These are phyloP conservation scores for Magnaporthales sp. DNA, from an alignment of 2,329 filamentous ascomycete genomes.

Conservation along the genomic window DNA sequence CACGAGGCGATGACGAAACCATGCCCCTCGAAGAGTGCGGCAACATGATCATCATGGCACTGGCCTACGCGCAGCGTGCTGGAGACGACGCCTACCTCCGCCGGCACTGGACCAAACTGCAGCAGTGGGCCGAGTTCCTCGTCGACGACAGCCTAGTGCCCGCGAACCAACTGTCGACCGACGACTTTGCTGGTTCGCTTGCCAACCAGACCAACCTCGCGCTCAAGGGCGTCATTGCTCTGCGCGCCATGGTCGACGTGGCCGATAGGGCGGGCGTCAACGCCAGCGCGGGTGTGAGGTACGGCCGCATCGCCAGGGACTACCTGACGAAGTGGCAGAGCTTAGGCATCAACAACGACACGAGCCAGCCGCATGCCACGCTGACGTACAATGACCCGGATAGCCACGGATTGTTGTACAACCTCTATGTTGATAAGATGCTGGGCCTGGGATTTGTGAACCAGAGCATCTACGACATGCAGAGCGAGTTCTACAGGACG, in stretches of 20 bases:
- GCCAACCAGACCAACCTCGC: slow-evolving; percentile 68
- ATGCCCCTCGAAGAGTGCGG: slow-evolving; percentile 69
- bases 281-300: slow-evolving; percentile 26
- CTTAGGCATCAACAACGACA: slow-evolving; percentile 59
- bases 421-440: slow-evolving; percentile 70
- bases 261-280: slow-evolving; percentile 51
- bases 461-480: slow-evolving; percentile 64
- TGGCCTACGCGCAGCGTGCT: slow-evolving; percentile 47
- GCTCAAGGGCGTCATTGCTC: slow-evolving; percentile 70
- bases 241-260: slow-evolving; percentile 55
- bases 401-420: slow-evolving; percentile 59
- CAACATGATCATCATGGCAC: slow-evolving; percentile 63
- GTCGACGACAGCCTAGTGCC: slow-evolving; percentile 62
- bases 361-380: slow-evolving; percentile 57
- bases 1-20: slow-evolving; percentile 59
- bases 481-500: slow-evolving; percentile 67
- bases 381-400: slow-evolving; percentile 62
- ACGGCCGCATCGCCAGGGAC: slow-evolving; percentile 17
- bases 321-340: slow-evolving; percentile 69
- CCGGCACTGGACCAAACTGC: slow-evolving; percentile 59
- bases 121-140: slow-evolving; percentile 67
- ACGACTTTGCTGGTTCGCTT: slow-evolving; percentile 70
- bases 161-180: slow-evolving; percentile 64
- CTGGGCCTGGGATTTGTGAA: slow-evolving; percentile 72
- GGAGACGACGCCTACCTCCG: slow-evolving; percentile 34